A percentile compares a stretch with the other conserved stretches of the same genome.
These are phyloP conservation scores for Alternaria arborescens DNA, from an alignment of 2,329 filamentous ascomycete species.

Conservation along the genomic window DNA sequence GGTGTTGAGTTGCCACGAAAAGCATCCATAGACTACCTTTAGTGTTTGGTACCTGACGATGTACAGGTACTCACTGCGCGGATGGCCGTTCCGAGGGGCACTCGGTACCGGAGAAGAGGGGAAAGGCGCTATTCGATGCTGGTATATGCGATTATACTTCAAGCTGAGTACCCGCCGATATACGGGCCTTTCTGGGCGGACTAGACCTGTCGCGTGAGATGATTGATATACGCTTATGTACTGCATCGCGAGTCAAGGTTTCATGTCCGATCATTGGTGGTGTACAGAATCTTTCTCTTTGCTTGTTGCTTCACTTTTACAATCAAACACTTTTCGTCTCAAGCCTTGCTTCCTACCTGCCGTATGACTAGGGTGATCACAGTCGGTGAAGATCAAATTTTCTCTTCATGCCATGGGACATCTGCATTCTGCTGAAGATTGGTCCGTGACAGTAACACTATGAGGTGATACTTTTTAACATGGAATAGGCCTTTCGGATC, in stretches of 20 bases:
- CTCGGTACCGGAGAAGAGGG: not conserved
- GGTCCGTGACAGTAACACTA: not conserved
- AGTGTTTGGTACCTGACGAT: constrained; percentile 12
- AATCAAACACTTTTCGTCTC: not conserved
- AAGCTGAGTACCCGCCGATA: not conserved
- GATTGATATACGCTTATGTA: constrained; percentile 5
- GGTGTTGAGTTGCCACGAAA: constrained; percentile 9
- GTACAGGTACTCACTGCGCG: constrained; percentile 1
- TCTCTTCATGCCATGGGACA: not conserved
- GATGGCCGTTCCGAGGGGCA: constrained; percentile 1
- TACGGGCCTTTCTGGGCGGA: not conserved
- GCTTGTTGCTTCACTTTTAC: constrained; percentile 7
- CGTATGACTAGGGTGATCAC: not conserved
- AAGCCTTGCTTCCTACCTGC: not conserved
- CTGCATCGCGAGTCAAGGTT: not conserved
- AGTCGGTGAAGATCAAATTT: not conserved
- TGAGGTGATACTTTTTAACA: too few relatives aligned
- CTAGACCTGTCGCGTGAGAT: constrained; percentile 2
- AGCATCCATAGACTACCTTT: constrained; percentile 13
- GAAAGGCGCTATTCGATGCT: not conserved
- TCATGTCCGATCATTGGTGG: constrained; percentile 2
- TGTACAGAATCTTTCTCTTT: not conserved
- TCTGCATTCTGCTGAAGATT: not conserved
- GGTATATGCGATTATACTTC: not conserved
- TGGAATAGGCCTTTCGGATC: not conserved